Percentiles rank a stretch among this genome's conserved stretches.
These are phyloP conservation scores for Corrigiola litoralis DNA, from an alignment of 179 eudicot genomes.

Conservation along the genomic window DNA sequence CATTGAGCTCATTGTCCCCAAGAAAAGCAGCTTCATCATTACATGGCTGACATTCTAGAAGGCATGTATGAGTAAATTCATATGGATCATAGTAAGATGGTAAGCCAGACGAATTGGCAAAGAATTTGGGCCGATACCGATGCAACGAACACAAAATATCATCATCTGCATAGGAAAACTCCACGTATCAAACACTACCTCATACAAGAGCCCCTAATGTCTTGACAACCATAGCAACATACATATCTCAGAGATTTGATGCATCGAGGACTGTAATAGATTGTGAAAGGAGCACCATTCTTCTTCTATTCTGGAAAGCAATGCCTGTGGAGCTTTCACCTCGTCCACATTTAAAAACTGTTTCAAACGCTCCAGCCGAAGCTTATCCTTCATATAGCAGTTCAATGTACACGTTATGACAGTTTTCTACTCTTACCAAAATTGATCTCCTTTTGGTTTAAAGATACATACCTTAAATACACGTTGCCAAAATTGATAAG, in stretches of 20 bases:
- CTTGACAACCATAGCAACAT: constrained; percentile 22
- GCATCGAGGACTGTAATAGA: constrained; percentile 63
- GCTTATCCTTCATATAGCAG: constrained; percentile 55
- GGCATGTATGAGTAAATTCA: constrained; percentile 57
- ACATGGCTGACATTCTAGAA: constrained; percentile 32
- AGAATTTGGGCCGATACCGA: constrained; percentile 64
- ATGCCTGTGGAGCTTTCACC: constrained; percentile 18
- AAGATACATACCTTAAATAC: constrained; percentile 51
- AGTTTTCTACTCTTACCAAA: constrained; percentile 1
- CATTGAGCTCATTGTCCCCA: constrained; percentile 35
- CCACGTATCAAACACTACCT: not conserved
- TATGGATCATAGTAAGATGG: constrained; percentile 61
- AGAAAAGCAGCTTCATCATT: constrained; percentile 27
- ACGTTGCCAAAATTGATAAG: constrained; percentile 88
- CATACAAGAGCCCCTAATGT: not conserved
- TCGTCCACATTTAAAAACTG: constrained; percentile 34
- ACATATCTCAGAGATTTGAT: constrained; percentile 72
- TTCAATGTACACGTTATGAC: not conserved
- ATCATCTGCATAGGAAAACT: constrained; percentile 57
- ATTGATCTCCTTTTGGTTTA: not conserved
- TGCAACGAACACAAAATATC: constrained; percentile 66
- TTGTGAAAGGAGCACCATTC: constrained; percentile 87
- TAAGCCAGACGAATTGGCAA: constrained; percentile 43
- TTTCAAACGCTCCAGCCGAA: constrained; percentile 54
- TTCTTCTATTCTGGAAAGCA: constrained; percentile 51